Evolutionary conservation across 2,329 filamentous ascomycete species (phyloP).

Genomic region (Dothiorella sarmentorum): DNA sequence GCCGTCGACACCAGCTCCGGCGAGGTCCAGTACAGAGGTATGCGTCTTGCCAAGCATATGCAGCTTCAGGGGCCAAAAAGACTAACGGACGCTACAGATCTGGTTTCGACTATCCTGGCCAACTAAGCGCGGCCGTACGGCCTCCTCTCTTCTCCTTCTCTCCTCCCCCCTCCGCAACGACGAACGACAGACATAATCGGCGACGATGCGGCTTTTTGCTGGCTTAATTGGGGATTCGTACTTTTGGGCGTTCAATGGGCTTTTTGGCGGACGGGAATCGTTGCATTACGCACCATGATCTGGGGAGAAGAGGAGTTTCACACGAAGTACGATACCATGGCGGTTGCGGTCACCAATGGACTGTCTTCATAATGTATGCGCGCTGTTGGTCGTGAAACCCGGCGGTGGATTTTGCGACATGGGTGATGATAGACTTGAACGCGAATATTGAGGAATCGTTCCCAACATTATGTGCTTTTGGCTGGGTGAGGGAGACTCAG

Average conservation of each 20-base stretch:
- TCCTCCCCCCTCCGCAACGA: conserved; percentile 2
- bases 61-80: neutral
- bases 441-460: neutral
- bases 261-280: neutral
- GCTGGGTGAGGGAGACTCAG: neutral
- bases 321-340: neutral
- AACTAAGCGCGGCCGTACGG: conserved; percentile 5
- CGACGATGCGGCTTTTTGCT: conserved; percentile 5
- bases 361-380: neutral
- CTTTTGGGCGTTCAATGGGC: conserved; percentile 11
- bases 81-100: neutral
- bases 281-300: conserved; percentile 3
- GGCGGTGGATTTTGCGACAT: neutral
- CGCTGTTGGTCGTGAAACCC: neutral
- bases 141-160: neutral
- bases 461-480: neutral
- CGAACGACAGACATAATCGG: conserved; percentile 7
- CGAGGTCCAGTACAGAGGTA: conserved; percentile 96
- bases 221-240: conserved; percentile 12
- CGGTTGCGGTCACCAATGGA: neutral
- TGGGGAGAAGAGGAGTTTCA: neutral
- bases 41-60: conserved; percentile 29
- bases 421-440: neutral
- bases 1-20: conserved; percentile 93
- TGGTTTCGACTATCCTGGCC: conserved; percentile 18